phyloP scores from a whole-genome alignment of 495 filamentous ascomycete species.

The Jackrogersella minutella region DNA sequence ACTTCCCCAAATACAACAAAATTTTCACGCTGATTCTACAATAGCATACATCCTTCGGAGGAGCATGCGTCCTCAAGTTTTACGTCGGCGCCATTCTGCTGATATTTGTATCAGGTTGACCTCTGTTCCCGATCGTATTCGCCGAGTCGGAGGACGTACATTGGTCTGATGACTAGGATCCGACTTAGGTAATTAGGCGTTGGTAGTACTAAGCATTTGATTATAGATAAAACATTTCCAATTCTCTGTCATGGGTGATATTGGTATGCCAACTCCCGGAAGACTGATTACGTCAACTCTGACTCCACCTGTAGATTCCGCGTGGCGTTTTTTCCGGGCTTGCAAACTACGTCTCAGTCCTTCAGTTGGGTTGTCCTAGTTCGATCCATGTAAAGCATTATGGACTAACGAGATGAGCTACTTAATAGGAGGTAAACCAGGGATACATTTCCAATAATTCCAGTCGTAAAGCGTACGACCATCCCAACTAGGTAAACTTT shows the following conservation, averaged over 20 bases:
- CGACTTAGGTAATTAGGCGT: constrained; percentile 35
- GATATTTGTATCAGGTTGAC: constrained; percentile 12
- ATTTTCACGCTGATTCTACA: constrained; percentile 42
- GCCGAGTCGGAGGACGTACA: constrained; percentile 19
- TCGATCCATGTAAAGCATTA: not conserved
- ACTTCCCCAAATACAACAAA: constrained; percentile 19
- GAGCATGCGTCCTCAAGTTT: constrained; percentile 18
- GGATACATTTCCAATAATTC: not conserved
- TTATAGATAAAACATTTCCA: constrained; percentile 28
- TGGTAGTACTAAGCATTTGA: constrained; percentile 37
- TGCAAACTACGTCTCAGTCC: not conserved
- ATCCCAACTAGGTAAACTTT: constrained; percentile 9
- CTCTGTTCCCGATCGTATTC: constrained; percentile 12
- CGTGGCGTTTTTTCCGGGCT: constrained; percentile 4
- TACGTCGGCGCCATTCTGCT: constrained; percentile 13
- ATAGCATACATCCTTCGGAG: constrained; percentile 33
- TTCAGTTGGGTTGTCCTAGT: constrained; percentile 2
- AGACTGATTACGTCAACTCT: constrained; percentile 34
- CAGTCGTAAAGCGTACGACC: not conserved
- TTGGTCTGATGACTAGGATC: constrained; percentile 23
- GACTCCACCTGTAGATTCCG: constrained; percentile 33
- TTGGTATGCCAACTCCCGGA: constrained; percentile 34
- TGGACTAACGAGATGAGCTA: not conserved
- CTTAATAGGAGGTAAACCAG: constrained; percentile 13
- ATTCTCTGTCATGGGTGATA: constrained; percentile 27